A percentile compares a stretch with the other conserved stretches of the same genome.
Evolutionary conservation across 177 flowering plant species (phyloP).

Genomic region (Vitis hybrid): DNA sequence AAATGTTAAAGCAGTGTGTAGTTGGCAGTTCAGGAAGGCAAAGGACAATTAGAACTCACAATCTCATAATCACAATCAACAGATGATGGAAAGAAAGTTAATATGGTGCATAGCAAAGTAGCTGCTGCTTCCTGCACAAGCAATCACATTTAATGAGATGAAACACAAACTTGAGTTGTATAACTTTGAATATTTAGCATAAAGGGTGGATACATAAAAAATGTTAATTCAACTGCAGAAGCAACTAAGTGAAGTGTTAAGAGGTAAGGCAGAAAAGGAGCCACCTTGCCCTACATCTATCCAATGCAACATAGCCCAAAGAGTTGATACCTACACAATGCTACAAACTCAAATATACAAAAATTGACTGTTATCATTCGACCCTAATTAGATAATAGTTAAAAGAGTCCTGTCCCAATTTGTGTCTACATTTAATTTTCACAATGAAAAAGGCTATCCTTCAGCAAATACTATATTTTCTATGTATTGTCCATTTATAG

Average conservation of each 20-base stretch:
- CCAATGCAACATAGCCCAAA: too few species aligned
- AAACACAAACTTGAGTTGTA: background rate
- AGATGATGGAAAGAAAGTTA: conserved; percentile 63
- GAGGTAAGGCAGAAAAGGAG: too few species aligned
- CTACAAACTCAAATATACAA: too few species aligned
- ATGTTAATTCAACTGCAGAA: background rate
- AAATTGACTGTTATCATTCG: too few species aligned
- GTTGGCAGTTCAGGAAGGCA: background rate
- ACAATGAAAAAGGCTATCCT: background rate
- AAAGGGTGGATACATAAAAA: background rate
- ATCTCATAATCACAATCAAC: conserved; percentile 61
- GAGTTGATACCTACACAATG: too few species aligned
- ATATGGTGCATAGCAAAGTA: conserved; percentile 48
- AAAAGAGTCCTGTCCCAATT: too few species aligned
- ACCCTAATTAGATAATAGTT: too few species aligned
- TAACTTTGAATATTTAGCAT: background rate
- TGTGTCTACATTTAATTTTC: too few species aligned
- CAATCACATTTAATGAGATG: background rate
- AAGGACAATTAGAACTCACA: conserved; percentile 46
- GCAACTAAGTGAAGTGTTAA: too few species aligned
- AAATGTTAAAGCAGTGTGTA: background rate
- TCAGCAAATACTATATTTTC: background rate
- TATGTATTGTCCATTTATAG: too few species aligned
- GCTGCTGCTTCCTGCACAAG: conserved; percentile 69
- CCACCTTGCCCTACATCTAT: too few species aligned